Evolutionary conservation across 345 rosid species (phyloP).

Genomic region (Eucalyptus leucophloia): DNA sequence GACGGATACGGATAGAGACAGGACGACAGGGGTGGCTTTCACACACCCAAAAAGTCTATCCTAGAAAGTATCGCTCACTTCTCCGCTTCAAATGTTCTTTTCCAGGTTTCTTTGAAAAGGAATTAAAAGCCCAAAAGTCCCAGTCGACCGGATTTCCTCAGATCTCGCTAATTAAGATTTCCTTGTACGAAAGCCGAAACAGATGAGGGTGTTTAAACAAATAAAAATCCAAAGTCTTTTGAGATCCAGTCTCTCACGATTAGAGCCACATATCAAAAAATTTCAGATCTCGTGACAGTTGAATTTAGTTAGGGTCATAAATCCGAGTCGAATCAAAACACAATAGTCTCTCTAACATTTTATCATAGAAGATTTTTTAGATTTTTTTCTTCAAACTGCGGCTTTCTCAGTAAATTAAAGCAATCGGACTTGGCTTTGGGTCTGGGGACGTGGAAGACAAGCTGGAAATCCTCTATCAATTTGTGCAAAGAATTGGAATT

Average conservation of each 20-base stretch:
- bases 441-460: no score
- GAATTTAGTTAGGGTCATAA: background rate
- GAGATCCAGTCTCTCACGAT: background rate
- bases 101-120: no score
- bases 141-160: background rate
- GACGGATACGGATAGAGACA: background rate
- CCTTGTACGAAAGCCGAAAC: background rate
- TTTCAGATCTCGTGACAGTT: background rate
- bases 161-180: background rate
- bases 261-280: no score
- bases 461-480: no score
- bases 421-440: no score
- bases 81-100: background rate
- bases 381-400: no score
- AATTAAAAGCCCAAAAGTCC: background rate
- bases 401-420: no score
- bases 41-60: background rate
- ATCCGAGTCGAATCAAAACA: rapidly evolving
- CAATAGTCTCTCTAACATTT: background rate
- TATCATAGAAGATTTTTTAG: no score
- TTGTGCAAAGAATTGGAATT: no score
- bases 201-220: no score
- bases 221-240: no score
- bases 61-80: background rate
- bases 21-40: background rate